Evolutionary conservation across 208 protist genomes (phyloP).

Genomic region (Porcisia hertigi): DNA sequence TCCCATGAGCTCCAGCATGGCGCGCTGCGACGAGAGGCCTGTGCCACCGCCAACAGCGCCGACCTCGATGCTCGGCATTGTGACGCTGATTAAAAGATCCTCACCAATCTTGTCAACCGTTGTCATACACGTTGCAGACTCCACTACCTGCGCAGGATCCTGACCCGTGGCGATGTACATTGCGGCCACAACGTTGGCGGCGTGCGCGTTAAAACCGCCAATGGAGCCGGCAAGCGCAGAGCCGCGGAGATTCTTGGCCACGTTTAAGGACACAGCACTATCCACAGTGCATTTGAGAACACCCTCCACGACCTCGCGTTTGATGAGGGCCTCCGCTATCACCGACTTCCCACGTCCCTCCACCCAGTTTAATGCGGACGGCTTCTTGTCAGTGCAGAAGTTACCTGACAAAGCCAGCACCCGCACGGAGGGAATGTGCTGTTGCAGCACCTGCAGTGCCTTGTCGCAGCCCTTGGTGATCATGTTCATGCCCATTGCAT

Average conservation of each 20-base stretch:
- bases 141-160: constrained; percentile 98
- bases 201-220: constrained; percentile 98
- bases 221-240: constrained; percentile 97
- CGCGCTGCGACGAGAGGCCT: constrained; percentile 90
- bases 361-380: constrained; percentile 98
- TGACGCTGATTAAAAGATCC: constrained; percentile 95
- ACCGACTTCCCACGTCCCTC: constrained; percentile 96
- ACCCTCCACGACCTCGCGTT: constrained; percentile 84
- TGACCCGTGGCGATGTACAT: constrained; percentile 98
- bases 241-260: constrained; percentile 96
- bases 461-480: constrained; percentile 97
- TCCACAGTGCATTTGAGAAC: constrained; percentile 96
- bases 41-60: constrained; percentile 98
- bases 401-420: constrained; percentile 96
- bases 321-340: constrained; percentile 94
- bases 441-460: constrained; percentile 83
- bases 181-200: constrained; percentile 97
- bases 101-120: constrained; percentile 91
- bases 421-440: constrained; percentile 92
- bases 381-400: constrained; percentile 99
- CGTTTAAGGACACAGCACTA: constrained; percentile 92
- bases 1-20: constrained; percentile 94
- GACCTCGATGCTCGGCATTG: constrained; percentile 99
- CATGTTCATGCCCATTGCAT: constrained; percentile 99
- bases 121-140: constrained; percentile 97